Conservation (phyloP, 1,139 yeast genomes). For the Arxiozyma bovina region DNA sequence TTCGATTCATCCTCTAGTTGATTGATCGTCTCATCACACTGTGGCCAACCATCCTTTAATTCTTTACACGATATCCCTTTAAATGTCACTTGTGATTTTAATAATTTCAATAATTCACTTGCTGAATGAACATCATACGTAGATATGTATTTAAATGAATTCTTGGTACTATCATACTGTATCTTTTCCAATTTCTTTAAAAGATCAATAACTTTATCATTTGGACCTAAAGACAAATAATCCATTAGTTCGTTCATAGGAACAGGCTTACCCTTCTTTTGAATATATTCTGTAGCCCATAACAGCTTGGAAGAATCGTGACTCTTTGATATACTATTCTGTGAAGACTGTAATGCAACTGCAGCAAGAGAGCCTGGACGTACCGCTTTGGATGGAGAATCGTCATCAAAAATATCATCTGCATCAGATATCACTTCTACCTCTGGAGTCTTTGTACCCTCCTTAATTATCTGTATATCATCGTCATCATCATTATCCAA, state of each 20-base stretch:
- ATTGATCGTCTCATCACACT: slow-evolving; percentile 71
- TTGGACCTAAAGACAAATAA: slow-evolving; percentile 33
- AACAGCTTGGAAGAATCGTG: slow-evolving; percentile 75
- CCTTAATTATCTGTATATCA: slow-evolving; percentile 6
- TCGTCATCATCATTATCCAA: slow-evolving; percentile 3
- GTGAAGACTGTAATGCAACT: slow-evolving; percentile 26
- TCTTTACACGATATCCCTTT: slow-evolving; percentile 85
- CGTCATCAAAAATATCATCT: slow-evolving; percentile 20
- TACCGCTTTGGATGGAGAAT: slow-evolving; percentile 25
- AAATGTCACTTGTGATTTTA: slow-evolving; percentile 77
- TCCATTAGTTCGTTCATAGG: slow-evolving; percentile 37
- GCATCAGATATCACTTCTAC: slow-evolving; percentile 10
- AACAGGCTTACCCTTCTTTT: slow-evolving; percentile 58
- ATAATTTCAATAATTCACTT: slow-evolving; percentile 63
- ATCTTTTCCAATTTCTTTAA: slow-evolving; percentile 70
- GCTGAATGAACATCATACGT: slow-evolving; percentile 78
- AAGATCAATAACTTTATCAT: slow-evolving; percentile 51
- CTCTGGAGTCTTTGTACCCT: slow-evolving; percentile 4
- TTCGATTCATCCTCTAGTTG: slow-evolving; percentile 69
- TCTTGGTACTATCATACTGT: slow-evolving; percentile 46
- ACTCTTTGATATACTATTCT: slow-evolving; percentile 37
- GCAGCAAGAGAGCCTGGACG: slow-evolving; percentile 32
- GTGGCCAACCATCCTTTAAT: slow-evolving; percentile 93
- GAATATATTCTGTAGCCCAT: slow-evolving; percentile 82
- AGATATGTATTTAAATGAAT: slow-evolving; percentile 78